Percentiles rank a stretch among this genome's conserved stretches.
These are phyloP conservation scores for Lactarius hatsudake DNA, from an alignment of 768 basidiomycete genomes.

Conservation along the genomic window DNA sequence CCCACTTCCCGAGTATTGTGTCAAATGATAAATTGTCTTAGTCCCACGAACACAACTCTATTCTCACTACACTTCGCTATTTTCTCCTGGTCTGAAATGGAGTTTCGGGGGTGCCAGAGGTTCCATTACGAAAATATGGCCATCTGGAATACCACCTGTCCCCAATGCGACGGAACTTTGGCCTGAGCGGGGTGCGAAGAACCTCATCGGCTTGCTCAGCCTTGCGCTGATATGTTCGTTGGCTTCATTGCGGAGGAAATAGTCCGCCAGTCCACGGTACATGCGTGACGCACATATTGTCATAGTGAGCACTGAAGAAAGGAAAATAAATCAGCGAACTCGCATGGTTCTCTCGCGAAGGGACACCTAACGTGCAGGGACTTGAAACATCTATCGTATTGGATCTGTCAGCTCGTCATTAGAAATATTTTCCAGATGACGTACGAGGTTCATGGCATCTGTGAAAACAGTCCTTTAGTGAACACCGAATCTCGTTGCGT, in stretches of 20 bases:
- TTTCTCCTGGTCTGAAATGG: neutral
- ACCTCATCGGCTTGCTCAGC: neutral
- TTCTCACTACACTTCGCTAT: neutral
- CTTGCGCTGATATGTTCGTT: neutral
- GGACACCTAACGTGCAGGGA: conserved; percentile 2
- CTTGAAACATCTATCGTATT: conserved; percentile 5
- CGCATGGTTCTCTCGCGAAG: too few species aligned
- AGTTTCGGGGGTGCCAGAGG: neutral
- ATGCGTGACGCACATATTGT: conserved; percentile 4
- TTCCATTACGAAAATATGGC: neutral
- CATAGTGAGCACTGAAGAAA: conserved; percentile 3
- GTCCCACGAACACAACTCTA: too few species aligned
- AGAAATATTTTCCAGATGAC: neutral
- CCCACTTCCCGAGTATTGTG: too few species aligned
- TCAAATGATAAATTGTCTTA: too few species aligned
- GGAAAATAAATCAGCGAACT: neutral
- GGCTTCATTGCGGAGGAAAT: neutral
- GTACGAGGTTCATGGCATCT: conserved; percentile 10
- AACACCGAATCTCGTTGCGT: neutral
- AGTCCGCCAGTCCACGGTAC: conserved; percentile 2
- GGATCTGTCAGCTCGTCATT: neutral
- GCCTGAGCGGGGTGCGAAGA: neutral
- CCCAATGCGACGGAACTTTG: neutral
- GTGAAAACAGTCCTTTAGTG: too few species aligned
- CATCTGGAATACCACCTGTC: neutral